Base-by-base conservation (phyloP, 352 stramenopile genomes). In the Globisporangium orthogonon region DNA sequence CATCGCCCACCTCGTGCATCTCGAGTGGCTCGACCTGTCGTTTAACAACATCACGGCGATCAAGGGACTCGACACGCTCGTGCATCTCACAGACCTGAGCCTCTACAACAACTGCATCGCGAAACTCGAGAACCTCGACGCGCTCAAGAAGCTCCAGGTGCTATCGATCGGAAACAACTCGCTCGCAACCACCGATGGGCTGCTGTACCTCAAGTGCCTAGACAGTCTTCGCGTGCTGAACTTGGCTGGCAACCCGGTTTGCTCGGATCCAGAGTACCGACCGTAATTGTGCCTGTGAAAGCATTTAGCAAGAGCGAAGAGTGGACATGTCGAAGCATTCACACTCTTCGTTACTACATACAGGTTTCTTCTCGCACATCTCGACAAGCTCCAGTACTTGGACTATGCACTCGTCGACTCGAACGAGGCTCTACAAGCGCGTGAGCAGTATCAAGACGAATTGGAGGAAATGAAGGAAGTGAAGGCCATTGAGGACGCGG, bases 31-130 rank as follows among this genome's bases (percentile, higher is more conserved):
- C 46, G 94, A 98, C 67, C 62, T 98, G 9, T 96, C 81, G 31
- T 98, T 98, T 72, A 98, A 98, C 71, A 96, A 95, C 68, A 98
- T 98, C 66, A 81, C 75, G 3, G 64, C 59, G 30, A 97, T 98
- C 63, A 81, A 91, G 40, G 94, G 94, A 0, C 72, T 98, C 15
- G 88, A 97, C n/a, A 88, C 79, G 29, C 77, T 98, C 17, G 87
- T 83, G 23, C 66, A 93, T 43, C 79, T 98, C 14, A 94, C 87
- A 30, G 94, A 98, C 54, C 69, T 98, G 23, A 96, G 77, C 54
- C 70, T 98, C 2, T 98, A 95, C 71, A 97, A 94, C 65, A 98
- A 98, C 66, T 85, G 86, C 61, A 97, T 98, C 60, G 44, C 71
- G n/a, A 92, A 94, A 53, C 70, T 98, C 48, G 86, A 97, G 60